These are phyloP conservation scores for Leucoagaricus sp. DNA, from an alignment of 1,284 basidiomycete genomes.

Conservation along the genomic window DNA sequence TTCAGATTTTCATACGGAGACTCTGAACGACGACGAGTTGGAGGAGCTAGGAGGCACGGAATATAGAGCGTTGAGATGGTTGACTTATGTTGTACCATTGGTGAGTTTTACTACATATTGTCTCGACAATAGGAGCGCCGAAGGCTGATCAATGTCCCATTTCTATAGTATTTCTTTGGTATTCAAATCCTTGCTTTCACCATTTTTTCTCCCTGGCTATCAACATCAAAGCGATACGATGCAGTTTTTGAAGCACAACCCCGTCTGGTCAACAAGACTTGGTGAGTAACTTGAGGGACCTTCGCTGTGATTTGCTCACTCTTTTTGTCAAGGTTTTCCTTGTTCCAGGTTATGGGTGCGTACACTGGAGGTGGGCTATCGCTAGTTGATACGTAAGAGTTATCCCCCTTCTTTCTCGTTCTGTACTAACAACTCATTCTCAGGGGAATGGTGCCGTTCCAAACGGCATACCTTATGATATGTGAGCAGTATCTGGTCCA, in stretches of 20 bases:
- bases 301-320: too few species aligned
- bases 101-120: slow-evolving; percentile 36
- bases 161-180: slow-evolving; percentile 47
- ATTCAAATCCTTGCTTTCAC: slow-evolving; percentile 60
- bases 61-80: slow-evolving; percentile 62
- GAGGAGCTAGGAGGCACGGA: slow-evolving; percentile 85
- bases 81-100: slow-evolving; percentile 49
- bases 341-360: slow-evolving; percentile 51
- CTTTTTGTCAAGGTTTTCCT: slow-evolving; percentile 34
- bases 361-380: slow-evolving; percentile 59
- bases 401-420: background rate
- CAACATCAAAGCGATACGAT: slow-evolving; percentile 43
- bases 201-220: slow-evolving; percentile 56
- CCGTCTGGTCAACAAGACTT: slow-evolving; percentile 47
- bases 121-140: background rate
- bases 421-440: background rate
- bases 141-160: background rate
- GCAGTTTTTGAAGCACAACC: slow-evolving; percentile 46
- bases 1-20: slow-evolving; percentile 71
- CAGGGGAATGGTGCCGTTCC: slow-evolving; percentile 59
- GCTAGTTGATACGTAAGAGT: slow-evolving; percentile 48
- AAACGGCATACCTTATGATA: slow-evolving; percentile 53
- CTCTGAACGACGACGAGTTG: slow-evolving; percentile 67
- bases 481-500: slow-evolving; percentile 31
- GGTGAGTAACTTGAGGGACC: slow-evolving; percentile 33